These are phyloP conservation scores for Cyclocybe aegerita DNA, from an alignment of 768 basidiomycete genomes.

Conservation along the genomic window DNA sequence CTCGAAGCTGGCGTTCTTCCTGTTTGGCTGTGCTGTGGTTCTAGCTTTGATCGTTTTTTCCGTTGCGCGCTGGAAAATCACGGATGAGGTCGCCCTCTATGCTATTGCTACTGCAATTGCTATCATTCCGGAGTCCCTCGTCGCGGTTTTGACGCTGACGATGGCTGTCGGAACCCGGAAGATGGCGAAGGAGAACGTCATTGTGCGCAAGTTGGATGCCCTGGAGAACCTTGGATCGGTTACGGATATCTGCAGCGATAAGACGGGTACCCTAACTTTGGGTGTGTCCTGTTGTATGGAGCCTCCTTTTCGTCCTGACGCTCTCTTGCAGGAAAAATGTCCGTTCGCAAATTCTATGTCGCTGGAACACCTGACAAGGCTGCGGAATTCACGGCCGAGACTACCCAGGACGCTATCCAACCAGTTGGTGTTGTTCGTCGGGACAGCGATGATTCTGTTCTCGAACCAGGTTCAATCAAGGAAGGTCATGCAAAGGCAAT, in stretches of 20 bases:
- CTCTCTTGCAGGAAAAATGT: conserved; percentile 34
- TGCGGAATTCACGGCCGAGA: conserved; percentile 32
- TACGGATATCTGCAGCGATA: conserved; percentile 57
- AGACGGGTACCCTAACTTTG: conserved; percentile 60
- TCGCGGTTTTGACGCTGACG: conserved; percentile 54
- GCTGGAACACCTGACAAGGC: conserved; percentile 23
- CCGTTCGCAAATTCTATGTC: conserved; percentile 38
- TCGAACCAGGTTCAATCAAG: conserved; percentile 18
- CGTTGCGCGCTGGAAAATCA: conserved; percentile 29
- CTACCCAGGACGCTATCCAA: conserved; percentile 29
- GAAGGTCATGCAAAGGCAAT: conserved; percentile 28
- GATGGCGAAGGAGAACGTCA: conserved; percentile 57
- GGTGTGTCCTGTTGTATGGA: conserved; percentile 15
- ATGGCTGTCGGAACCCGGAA: conserved; percentile 56
- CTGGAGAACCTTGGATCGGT: conserved; percentile 63
- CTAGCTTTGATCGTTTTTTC: conserved; percentile 38
- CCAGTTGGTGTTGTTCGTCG: conserved; percentile 27
- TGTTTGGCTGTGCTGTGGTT: conserved; percentile 34
- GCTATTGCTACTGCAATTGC: conserved; percentile 38
- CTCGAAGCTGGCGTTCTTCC: conserved; percentile 32
- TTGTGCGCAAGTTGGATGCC: conserved; percentile 63
- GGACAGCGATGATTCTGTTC: conserved; percentile 17
- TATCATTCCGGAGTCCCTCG: conserved; percentile 41
- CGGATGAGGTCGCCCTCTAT: conserved; percentile 33
- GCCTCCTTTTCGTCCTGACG: background rate